These are phyloP conservation scores for Alectoria sarmentosa DNA, from an alignment of 495 filamentous ascomycete species.

Conservation along the genomic window DNA sequence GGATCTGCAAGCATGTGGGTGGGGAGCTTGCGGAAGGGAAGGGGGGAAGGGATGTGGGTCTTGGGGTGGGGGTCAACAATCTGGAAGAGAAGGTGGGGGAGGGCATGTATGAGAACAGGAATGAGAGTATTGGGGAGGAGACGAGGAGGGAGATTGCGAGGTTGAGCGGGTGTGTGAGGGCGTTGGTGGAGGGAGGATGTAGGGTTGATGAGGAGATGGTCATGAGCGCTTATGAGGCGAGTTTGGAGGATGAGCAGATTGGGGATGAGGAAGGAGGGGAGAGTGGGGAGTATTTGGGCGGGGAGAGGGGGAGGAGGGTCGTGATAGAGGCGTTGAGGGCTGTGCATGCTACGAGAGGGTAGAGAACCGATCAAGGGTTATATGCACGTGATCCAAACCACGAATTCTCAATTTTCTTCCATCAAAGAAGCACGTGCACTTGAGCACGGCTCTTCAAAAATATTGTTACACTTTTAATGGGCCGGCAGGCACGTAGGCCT, in stretches of 20 bases:
- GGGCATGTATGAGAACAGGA: constrained; percentile 84
- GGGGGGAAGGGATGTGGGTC: constrained; percentile 33
- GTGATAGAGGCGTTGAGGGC: constrained; percentile 49
- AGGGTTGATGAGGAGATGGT: constrained; percentile 91
- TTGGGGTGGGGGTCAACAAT: constrained; percentile 54
- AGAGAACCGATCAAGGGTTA: background rate
- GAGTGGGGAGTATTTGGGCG: constrained; percentile 61
- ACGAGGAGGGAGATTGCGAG: constrained; percentile 86
- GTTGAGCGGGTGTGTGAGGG: constrained; percentile 67
- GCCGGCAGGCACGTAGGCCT: background rate
- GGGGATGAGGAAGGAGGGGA: constrained; percentile 42
- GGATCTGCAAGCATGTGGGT: constrained; percentile 72
- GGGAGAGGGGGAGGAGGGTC: constrained; percentile 58
- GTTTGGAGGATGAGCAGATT: constrained; percentile 59
- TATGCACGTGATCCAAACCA: background rate
- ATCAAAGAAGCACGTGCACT: background rate
- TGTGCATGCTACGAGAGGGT: constrained; percentile 9
- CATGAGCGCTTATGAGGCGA: constrained; percentile 70
- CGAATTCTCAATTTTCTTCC: background rate
- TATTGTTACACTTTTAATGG: constrained; percentile 12
- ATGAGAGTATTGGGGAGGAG: constrained; percentile 65
- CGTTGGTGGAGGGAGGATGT: constrained; percentile 71
- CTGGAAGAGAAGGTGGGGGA: constrained; percentile 70
- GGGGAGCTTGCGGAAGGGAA: constrained; percentile 43
- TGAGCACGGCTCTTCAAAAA: background rate